phyloP scores from a whole-genome alignment of 768 basidiomycete genomes.

The Leccinum truebloodii region DNA sequence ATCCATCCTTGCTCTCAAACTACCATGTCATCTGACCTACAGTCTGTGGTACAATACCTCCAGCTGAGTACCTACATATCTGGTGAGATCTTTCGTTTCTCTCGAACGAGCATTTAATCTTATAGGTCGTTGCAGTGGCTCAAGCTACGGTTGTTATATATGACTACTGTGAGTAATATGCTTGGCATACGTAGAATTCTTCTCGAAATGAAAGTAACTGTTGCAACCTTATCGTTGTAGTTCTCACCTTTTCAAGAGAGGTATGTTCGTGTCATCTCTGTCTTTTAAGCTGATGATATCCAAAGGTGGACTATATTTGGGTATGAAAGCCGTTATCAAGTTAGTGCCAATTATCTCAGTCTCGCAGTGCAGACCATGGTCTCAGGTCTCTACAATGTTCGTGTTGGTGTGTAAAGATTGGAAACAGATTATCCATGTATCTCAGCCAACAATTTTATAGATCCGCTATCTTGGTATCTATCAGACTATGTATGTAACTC shows the following conservation, averaged over 20 bases:
- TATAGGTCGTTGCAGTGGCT: not conserved
- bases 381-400: too few species aligned
- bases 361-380: too few species aligned
- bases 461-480: too few species aligned
- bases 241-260: too few species aligned
- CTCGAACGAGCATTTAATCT: not conserved
- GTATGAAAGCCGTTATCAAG: too few species aligned
- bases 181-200: not conserved
- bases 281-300: too few species aligned
- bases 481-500: too few species aligned
- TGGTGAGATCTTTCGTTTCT: not conserved
- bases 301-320: too few species aligned
- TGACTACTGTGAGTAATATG: not conserved
- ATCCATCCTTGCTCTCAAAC: not conserved
- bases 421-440: too few species aligned
- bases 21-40: not conserved
- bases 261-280: not conserved
- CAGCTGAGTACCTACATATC: not conserved
- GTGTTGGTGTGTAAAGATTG: too few species aligned
- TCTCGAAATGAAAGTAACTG: not conserved
- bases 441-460: too few species aligned
- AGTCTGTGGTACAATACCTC: not conserved
- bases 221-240: not conserved
- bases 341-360: too few species aligned
- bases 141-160: not conserved